phyloP scores from a whole-genome alignment of 305 asterid genomes.

The Striga hermonthica region DNA sequence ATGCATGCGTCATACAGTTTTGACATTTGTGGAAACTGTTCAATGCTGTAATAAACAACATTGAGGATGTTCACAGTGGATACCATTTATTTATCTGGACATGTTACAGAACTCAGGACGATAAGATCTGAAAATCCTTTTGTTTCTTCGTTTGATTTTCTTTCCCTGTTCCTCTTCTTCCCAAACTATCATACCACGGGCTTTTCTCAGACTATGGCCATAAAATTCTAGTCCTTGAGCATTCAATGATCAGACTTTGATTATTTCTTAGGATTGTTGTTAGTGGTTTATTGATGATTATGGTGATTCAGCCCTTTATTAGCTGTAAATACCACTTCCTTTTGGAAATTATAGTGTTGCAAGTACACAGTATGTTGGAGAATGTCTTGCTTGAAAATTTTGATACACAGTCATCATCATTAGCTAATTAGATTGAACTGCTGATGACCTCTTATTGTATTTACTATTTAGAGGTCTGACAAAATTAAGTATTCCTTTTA shows the following conservation, averaged over 20 bases:
- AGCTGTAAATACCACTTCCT: conserved; percentile 3
- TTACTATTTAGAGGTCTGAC: conserved; percentile 1
- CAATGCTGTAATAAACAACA: conserved; percentile 8
- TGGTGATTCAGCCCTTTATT: background rate
- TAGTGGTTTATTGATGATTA: conserved; percentile 3
- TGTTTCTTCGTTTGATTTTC: background rate
- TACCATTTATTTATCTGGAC: background rate
- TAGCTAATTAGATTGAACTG: too few relatives aligned
- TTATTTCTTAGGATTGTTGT: conserved; percentile 8
- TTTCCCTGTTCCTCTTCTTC: background rate
- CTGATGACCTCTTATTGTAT: background rate
- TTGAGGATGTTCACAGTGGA: background rate
- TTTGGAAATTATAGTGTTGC: conserved; percentile 12
- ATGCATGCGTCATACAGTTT: background rate
- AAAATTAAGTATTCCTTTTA: conserved; percentile 4
- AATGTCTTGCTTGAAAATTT: background rate
- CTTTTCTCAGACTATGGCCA: background rate
- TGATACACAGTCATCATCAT: too few relatives aligned
- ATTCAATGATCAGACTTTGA: background rate
- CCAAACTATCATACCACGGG: background rate
- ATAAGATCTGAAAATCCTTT: conserved; percentile 6
- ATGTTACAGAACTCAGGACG: conserved; percentile 1
- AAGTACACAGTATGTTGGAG: conserved; percentile 4
- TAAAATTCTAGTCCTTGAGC: background rate
- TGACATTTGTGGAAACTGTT: conserved; percentile 7